These are phyloP conservation scores for Penicillium atrosanguineum DNA, from an alignment of 495 filamentous ascomycete species.

Conservation along the genomic window DNA sequence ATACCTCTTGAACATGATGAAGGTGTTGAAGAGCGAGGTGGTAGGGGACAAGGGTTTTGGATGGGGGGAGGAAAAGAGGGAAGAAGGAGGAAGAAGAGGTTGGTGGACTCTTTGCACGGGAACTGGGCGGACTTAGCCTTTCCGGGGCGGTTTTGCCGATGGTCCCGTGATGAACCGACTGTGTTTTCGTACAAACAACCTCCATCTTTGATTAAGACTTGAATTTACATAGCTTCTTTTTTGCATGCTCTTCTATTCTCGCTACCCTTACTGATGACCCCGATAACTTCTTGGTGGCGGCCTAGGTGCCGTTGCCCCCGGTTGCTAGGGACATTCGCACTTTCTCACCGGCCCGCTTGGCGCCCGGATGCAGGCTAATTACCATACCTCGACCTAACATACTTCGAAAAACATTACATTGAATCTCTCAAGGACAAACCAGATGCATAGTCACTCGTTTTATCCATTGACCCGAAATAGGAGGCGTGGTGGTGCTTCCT, in stretches of 20 bases:
- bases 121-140: constrained; percentile 44
- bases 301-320: constrained; percentile 7
- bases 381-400: neutral
- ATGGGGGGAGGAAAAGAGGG: constrained; percentile 35
- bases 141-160: constrained; percentile 52
- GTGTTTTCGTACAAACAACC: neutral
- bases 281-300: constrained; percentile 4
- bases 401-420: neutral
- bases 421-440: neutral
- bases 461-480: neutral
- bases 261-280: constrained; percentile 1
- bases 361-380: constrained; percentile 35
- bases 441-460: neutral
- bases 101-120: constrained; percentile 38
- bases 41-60: constrained; percentile 30
- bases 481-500: constrained; percentile 15
- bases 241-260: neutral
- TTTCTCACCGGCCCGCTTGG: constrained; percentile 42
- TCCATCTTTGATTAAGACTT: no score
- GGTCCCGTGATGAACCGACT: constrained; percentile 50
- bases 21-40: constrained; percentile 51
- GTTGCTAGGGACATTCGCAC: constrained; percentile 33
- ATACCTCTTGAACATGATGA: constrained; percentile 90
- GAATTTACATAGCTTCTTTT: neutral
- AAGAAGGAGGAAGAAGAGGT: constrained; percentile 41